Evolutionary conservation across 352 stramenopile genomes (phyloP).

Genomic region (Pythium aphanidermatum): DNA sequence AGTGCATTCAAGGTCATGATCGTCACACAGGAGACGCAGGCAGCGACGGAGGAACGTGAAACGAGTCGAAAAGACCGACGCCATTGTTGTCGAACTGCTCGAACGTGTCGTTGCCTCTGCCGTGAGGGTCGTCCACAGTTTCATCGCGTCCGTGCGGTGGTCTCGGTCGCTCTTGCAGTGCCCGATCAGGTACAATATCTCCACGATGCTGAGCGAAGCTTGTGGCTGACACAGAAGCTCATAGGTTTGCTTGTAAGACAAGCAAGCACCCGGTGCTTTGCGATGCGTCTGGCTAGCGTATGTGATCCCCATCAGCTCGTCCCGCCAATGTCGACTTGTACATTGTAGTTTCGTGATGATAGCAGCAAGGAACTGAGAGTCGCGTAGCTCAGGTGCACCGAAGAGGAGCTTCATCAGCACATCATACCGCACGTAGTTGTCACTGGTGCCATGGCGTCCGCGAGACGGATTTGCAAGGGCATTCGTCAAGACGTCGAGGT

Average conservation of each 20-base stretch:
- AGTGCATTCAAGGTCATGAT: constrained; percentile 12
- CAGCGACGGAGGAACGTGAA: constrained; percentile 1
- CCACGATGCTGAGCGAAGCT: constrained; percentile 12
- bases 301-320: constrained; percentile 15
- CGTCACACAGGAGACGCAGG: constrained; percentile 7
- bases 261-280: too few relatives aligned
- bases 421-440: constrained; percentile 31
- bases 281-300: constrained; percentile 7
- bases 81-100: too few relatives aligned
- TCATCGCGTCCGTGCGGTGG: constrained; percentile 17
- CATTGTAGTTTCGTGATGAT: constrained; percentile 23
- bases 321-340: constrained; percentile 7
- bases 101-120: background rate
- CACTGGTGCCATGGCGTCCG: background rate
- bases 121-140: constrained; percentile 25
- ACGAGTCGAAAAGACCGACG: background rate
- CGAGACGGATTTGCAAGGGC: constrained; percentile 8
- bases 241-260: constrained; percentile 4
- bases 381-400: constrained; percentile 26
- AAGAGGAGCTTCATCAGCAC: constrained; percentile 50
- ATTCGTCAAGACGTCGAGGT: constrained; percentile 25
- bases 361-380: constrained; percentile 3
- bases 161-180: constrained; percentile 18
- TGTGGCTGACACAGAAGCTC: constrained; percentile 6
- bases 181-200: constrained; percentile 38